Evolutionary conservation across 2,329 filamentous ascomycete genomes (phyloP), one percentile per base, ranked within the genome.

Genomic region (Alternaria viburni): DNA sequence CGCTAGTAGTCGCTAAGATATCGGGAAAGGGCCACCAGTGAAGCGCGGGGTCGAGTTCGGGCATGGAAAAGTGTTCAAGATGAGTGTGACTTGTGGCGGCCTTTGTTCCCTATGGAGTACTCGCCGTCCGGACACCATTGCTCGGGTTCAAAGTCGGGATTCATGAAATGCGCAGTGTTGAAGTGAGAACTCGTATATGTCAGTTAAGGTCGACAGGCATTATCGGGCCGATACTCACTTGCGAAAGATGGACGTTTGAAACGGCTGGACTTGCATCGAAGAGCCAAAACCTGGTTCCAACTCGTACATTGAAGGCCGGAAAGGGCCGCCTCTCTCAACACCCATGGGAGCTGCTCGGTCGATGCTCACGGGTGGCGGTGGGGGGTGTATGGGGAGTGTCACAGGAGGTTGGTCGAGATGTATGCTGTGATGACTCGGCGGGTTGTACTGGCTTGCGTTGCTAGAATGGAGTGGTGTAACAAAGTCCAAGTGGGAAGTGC

Each of bases 101-200:
- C 74, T 64, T 78, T 78, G 46, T 76, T 75, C 41, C 72, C 72
- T 15, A 76, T 80, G 30, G 79, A 74, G 62, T 83, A 84, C 54
- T 85, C 83, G 57, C 79, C 75, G 19, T 83, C 82, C 4, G 84
- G 84, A 65, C 77, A 79, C 83, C 84, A 86, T 62, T 85, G 82
- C 66, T 86, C 83, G 6, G 84, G 84, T 61, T 86, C 82, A 68
- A 86, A 86, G 30, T 85, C 82, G 19, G 83, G 81, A 66, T 85
- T 86, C 62, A 82, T 72, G 71, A 83, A 86, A 72, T 86, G 84
- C 6, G 83, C 83, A 19, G 83, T 83, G 60, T 85, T 85, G 79
- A 80, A 85, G 66, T 83, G 83, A 6, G 83, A 86, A 69, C 83
- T 85, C 47, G 36, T 32, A 8, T 8, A 9, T 3, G 51, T 79